Evolutionary conservation across 345 rosid species (phyloP).

Genomic region (Pistacia atlantica): DNA sequence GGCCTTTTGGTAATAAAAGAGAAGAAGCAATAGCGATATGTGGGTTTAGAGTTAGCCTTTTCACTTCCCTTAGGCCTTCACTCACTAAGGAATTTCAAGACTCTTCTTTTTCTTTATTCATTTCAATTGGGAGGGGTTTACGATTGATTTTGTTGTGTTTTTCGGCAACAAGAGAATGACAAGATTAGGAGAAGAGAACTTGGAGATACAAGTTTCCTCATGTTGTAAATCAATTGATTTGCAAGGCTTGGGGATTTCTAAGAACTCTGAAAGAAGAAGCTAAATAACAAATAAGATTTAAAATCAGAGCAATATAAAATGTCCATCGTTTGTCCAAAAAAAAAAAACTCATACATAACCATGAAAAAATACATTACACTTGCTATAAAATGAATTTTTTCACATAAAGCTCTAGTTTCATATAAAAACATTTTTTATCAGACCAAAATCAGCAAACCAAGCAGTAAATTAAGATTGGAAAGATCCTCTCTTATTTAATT

Average conservation of each 20-base stretch:
- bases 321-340: not conserved
- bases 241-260: not conserved
- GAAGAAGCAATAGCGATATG: too few species aligned
- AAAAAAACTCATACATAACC: not conserved
- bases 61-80: too few species aligned
- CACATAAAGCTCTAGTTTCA: not conserved
- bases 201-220: not conserved
- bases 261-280: not conserved
- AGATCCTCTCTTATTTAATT: not conserved
- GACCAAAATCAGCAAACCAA: not conserved
- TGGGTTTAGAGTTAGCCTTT: too few species aligned
- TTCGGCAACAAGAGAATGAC: too few species aligned
- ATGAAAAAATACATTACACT: too few species aligned
- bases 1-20: too few species aligned
- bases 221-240: not conserved
- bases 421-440: not conserved
- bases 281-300: not conserved
- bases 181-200: too few species aligned
- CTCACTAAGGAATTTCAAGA: too few species aligned
- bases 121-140: too few species aligned
- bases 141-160: too few species aligned
- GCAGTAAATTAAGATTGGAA: not conserved
- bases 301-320: not conserved
- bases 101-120: too few species aligned
- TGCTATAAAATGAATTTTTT: not conserved